Base-by-base conservation (phyloP, 257 asterid species). In the Rubia yunnanensis region DNA sequence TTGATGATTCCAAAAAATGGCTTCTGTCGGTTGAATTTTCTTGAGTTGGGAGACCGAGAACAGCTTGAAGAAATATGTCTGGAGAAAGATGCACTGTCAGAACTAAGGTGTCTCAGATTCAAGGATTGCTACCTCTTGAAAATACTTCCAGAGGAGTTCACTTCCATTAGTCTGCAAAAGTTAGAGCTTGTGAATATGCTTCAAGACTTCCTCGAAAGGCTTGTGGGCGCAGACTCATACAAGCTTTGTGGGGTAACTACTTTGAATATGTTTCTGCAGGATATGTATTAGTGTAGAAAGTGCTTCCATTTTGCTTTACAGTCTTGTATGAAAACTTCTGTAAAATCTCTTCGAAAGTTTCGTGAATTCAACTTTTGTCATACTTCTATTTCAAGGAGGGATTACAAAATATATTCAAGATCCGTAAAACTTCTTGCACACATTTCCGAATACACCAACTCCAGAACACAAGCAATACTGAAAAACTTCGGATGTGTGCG, bases 381-480 rank as follows among this genome's bases (percentile, higher is more conserved):
- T n/a, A n/a, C n/a, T n/a, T n/a, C n/a, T n/a, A n/a, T n/a, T n/a
- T n/a, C n/a, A n/a, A n/a, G n/a, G n/a, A n/a, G n/a, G n/a, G n/a
- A n/a, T n/a, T n/a, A n/a, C n/a, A n/a, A n/a, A n/a, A n/a, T n/a
- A 10, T 5, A 38, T 7, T 39, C 52, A 44, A 44, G 18, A 41
- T 41, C 49, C 13, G 49, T 14, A 13, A 3, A 31, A 57, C 0
- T 2, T 44, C 54, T 58, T 10, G 2, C 54, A 14, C 46, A 80
- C 84, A 82, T 82, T 61, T 80, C 95, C 55, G 23, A 64, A 49
- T 86, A 74, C 59, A 86, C 56, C 80, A 82, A 70, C 53, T 75
- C 70, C 54, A 86, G 61, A 3, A 63, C 55, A 68, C 57, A n/a
- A 14, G 77, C 74, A 11, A 84, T 63, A n/a, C 71, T 50, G 56